Conservation (phyloP, 768 basidiomycete genomes). For the Xerocomellus chrysenteron region DNA sequence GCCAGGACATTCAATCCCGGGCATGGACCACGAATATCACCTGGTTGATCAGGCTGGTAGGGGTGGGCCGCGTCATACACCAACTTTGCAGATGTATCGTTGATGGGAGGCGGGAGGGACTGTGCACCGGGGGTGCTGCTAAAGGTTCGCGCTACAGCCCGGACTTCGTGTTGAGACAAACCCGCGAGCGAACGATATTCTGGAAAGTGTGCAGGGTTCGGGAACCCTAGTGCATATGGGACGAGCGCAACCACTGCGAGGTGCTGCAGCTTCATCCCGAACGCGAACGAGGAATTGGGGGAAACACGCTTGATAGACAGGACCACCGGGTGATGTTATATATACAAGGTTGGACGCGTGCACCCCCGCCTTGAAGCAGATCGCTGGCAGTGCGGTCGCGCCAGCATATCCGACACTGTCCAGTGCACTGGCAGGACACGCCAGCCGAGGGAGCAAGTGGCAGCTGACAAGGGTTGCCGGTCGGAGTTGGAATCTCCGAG, state of each 20-base stretch:
- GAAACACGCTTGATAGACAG: not conserved
- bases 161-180: constrained; percentile 15
- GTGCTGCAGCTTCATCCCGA: constrained; percentile 8
- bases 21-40: constrained; percentile 27
- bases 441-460: no score
- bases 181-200: constrained; percentile 22
- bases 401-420: no score
- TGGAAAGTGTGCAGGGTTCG: constrained; percentile 15
- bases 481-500: constrained; percentile 12
- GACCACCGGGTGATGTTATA: not conserved
- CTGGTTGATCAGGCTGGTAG: constrained; percentile 6
- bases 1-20: constrained; percentile 27
- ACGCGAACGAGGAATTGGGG: not conserved
- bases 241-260: constrained; percentile 3
- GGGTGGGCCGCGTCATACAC: constrained; percentile 21
- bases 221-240: constrained; percentile 10
- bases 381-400: no score
- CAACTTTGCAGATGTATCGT: constrained; percentile 24
- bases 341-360: not conserved
- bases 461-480: no score
- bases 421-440: no score
- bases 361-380: no score
- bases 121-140: constrained; percentile 23
- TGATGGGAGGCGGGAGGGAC: constrained; percentile 22
- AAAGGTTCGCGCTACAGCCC: constrained; percentile 13